Conservation (phyloP, 345 rosid genomes). For the Brassica rapa region DNA sequence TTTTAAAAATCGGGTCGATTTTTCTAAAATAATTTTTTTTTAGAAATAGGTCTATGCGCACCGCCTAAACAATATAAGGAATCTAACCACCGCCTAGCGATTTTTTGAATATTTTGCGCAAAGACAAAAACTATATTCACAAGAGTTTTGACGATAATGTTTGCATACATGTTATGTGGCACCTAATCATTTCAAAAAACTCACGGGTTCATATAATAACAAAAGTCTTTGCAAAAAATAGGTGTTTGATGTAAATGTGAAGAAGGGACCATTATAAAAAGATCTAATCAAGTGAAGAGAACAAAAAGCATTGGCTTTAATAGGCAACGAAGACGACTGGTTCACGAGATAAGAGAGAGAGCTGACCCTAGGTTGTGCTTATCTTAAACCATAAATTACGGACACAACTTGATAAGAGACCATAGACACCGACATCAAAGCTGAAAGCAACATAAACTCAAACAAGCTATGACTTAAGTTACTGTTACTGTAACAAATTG, state of each 20-base stretch:
- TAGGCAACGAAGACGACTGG: neutral
- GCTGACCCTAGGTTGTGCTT: constrained; percentile 22
- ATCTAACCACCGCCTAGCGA: neutral
- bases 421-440: constrained; percentile 33
- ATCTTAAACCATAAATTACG: constrained; percentile 35
- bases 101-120: neutral
- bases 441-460: constrained; percentile 8
- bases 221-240: neutral
- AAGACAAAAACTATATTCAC: neutral
- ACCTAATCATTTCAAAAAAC: neutral
- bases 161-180: neutral
- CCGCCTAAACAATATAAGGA: neutral
- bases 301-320: constrained; percentile 33
- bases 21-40: neutral
- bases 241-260: neutral
- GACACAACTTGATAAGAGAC: constrained; percentile 24
- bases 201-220: constrained; percentile 28
- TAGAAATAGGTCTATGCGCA: neutral
- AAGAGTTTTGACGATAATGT: neutral
- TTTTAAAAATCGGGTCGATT: neutral
- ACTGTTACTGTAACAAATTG: neutral
- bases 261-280: constrained; percentile 37
- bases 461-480: neutral
- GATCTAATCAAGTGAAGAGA: constrained; percentile 24
- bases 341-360: constrained; percentile 34